Conservation (phyloP, 257 asterid genomes). For the Jasminum sambac region DNA sequence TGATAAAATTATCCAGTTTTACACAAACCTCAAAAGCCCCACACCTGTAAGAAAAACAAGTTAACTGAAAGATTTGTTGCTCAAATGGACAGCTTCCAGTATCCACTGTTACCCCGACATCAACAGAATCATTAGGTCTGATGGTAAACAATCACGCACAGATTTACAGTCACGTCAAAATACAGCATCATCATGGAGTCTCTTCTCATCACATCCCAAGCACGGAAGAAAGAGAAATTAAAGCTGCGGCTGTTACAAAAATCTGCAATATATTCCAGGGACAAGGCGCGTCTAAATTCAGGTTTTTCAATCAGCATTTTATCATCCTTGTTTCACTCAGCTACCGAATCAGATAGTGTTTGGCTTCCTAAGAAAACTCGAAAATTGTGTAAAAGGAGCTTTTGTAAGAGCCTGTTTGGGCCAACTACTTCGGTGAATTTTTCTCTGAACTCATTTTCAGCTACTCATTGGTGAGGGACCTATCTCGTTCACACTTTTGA, state of each 20-base stretch:
- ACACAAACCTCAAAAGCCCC: no score
- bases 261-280: background rate
- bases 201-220: background rate
- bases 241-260: background rate
- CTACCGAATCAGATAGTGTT: background rate
- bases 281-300: background rate
- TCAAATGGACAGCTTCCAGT: background rate
- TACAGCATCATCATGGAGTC: background rate
- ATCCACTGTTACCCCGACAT: slow-evolving; percentile 1
- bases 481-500: no score
- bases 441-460: no score
- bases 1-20: background rate
- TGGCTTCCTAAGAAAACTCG: background rate
- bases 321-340: background rate
- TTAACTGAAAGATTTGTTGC: background rate
- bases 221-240: background rate
- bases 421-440: no score
- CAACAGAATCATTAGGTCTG: background rate
- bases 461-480: no score
- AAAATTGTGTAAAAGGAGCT: background rate
- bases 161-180: background rate
- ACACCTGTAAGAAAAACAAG: no score
- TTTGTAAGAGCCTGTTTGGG: background rate
- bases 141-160: background rate
- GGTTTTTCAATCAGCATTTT: background rate